Base-by-base conservation (phyloP, 148 eudicot species). In the Camellia japonica region DNA sequence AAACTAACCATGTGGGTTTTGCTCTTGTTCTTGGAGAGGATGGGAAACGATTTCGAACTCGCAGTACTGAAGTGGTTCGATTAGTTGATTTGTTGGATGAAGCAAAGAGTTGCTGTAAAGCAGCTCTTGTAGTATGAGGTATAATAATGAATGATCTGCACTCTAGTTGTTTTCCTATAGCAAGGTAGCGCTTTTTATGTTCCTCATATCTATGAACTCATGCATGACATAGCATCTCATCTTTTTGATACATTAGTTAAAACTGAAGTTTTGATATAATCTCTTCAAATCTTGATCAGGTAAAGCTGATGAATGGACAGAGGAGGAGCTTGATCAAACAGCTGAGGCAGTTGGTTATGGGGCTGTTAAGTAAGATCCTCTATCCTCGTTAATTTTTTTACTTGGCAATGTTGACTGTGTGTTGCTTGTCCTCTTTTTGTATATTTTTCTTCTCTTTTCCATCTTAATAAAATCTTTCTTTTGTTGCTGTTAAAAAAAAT, bases 301-400 rank as follows among this genome's bases (percentile, higher is more conserved):
- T 71, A 94, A 93, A 87, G 95, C 62, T 60, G 81, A 80, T 14
- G 94, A 90, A 78, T 97, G 97, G 97, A 89, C 99, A 11, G 81
- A 74, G 59, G 99, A 97, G 78, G 95, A 91, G 85, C 82, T 97
- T 74, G 90, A 88, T 71, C 84, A 90, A 82, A 92, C 95, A 65
- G 97, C 99, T 76, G 98, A 97, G 87, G 99, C 99, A 68, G 81
- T 97, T 79, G 98, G 99, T 70, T 97, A 97, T 85, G 99, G 99
- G 15, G 99, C 99, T 81, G 96, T 97, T 52, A 97, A 97, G 99
- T 97, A 87, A 88, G 98, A 81, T 78, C 62, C 68, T 64, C 23
- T 52, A 12, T 20, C 3, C 67, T 63, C 68, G 38, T 71, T 30
- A 63, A 12, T 55, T 20, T 18, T 20, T 68, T 20, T 13, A 8